Conservation (phyloP, 2,329 filamentous ascomycete genomes). For the Arthrobotrys conoides region DNA sequence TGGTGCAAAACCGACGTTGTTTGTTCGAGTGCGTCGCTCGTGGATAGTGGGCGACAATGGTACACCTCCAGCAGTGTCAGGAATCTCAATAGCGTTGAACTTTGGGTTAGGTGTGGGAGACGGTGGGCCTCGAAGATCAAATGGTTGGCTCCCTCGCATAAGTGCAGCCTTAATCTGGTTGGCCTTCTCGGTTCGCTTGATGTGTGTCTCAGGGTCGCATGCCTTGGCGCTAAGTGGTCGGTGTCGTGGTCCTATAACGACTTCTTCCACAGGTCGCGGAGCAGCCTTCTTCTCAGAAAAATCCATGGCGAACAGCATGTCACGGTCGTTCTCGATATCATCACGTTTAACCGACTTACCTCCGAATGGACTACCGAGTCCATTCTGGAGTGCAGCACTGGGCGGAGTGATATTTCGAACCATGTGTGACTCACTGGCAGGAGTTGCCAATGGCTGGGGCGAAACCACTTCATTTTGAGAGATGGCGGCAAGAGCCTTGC, state of each 20-base stretch:
- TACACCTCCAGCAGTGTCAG: constrained; percentile 30
- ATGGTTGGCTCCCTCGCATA: constrained; percentile 41
- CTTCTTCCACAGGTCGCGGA: constrained; percentile 45
- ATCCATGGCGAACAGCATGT: constrained; percentile 54
- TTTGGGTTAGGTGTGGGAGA: constrained; percentile 51
- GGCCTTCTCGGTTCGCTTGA: constrained; percentile 55
- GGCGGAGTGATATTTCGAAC: constrained; percentile 53
- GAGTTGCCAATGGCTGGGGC: constrained; percentile 60
- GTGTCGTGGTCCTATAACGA: constrained; percentile 49
- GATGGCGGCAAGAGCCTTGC: constrained; percentile 63
- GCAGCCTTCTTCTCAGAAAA: constrained; percentile 45
- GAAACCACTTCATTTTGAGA: constrained; percentile 59
- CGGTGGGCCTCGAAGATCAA: constrained; percentile 32
- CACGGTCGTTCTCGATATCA: constrained; percentile 45
- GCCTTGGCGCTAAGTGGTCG: constrained; percentile 50
- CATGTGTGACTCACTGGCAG: constrained; percentile 53
- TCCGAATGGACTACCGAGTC: constrained; percentile 53
- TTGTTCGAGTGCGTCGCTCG: constrained; percentile 46
- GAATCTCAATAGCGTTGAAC: constrained; percentile 5
- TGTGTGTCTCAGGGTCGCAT: constrained; percentile 54
- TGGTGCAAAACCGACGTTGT: constrained; percentile 56
- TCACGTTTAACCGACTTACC: constrained; percentile 35
- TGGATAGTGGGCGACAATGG: constrained; percentile 53
- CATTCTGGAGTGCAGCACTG: constrained; percentile 45
- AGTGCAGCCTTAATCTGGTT: constrained; percentile 52